A percentile compares a stretch with the other conserved stretches of the same genome.
Evolutionary conservation across 176 grass and related monocot genomes (phyloP).

Genomic region (Melocanna baccifera): DNA sequence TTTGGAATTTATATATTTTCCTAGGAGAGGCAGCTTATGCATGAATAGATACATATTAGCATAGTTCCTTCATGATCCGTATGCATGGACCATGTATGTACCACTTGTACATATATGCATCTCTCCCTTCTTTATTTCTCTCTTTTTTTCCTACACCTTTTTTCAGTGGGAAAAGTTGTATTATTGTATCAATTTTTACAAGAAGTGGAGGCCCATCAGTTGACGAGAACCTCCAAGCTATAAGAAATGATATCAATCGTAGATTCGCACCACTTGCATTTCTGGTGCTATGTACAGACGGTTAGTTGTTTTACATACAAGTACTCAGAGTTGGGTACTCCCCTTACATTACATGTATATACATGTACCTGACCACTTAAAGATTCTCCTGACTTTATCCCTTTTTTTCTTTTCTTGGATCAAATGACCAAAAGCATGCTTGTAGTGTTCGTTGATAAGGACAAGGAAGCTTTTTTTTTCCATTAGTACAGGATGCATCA

Average conservation of each 20-base stretch:
- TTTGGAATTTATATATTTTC: background rate
- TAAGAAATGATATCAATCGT: background rate
- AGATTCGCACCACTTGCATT: background rate
- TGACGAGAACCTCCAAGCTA: background rate
- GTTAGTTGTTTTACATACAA: background rate
- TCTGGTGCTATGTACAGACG: background rate
- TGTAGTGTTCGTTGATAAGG: constrained; percentile 16
- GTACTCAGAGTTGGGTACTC: background rate
- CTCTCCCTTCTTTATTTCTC: background rate
- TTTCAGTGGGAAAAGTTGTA: background rate
- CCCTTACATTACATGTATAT: background rate
- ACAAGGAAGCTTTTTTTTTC: constrained; percentile 7
- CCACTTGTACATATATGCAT: background rate
- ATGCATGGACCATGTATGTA: background rate
- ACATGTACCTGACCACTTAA: background rate
- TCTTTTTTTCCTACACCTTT: background rate
- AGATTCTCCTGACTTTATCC: background rate
- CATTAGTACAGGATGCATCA: background rate
- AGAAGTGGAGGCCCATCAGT: background rate
- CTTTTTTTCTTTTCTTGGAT: constrained; percentile 5
- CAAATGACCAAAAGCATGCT: constrained; percentile 17
- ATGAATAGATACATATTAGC: background rate
- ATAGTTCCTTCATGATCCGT: background rate
- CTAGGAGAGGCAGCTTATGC: background rate
- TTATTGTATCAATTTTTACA: constrained; percentile 24